Evolutionary conservation across 163 green algal genomes (phyloP), one percentile per base, ranked within the genome.

Genomic region (Trebouxia gelatinosa): DNA sequence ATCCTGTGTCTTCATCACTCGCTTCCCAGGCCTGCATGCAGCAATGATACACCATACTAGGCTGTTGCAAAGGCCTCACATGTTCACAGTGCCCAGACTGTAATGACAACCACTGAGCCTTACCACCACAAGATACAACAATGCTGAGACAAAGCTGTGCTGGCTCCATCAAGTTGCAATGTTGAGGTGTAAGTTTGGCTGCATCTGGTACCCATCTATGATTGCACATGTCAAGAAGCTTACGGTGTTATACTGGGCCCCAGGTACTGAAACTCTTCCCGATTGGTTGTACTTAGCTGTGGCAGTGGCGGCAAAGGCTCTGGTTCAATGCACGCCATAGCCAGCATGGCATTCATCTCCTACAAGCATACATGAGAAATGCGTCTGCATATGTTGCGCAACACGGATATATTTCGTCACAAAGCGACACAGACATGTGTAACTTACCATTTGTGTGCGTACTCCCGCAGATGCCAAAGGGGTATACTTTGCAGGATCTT

Each of bases 1-100:
- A 64, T 76, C 68, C 43, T 76, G 68, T n/a, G 48, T 64, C 68
- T 61, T 59, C 68, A 76, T 76, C 7, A 76, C 40, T 16, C 68
- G 68, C n/a, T 28, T n/a, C 2, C 68, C 68, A 16, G 62, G 29
- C 29, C 68, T 76, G 43, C 43, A 64, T n/a, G n/a, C n/a, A n/a
- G n/a, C n/a, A n/a, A n/a, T n/a, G n/a, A n/a, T n/a, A n/a, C n/a
- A n/a, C n/a, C n/a, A n/a, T n/a, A n/a, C n/a, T n/a, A n/a, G n/a
- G n/a, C n/a, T n/a, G n/a, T n/a, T n/a, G n/a, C n/a, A n/a, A n/a
- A n/a, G n/a, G n/a, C n/a, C n/a, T n/a, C n/a, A n/a, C n/a, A n/a
- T n/a, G n/a, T n/a, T n/a, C n/a, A n/a, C n/a, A n/a, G n/a, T n/a
- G n/a, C n/a, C n/a, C n/a, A n/a, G n/a, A n/a, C n/a, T n/a, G n/a